These are phyloP conservation scores for Aspergillus pseudoviridinutans DNA, from an alignment of 2,329 filamentous ascomycete species.

Conservation along the genomic window DNA sequence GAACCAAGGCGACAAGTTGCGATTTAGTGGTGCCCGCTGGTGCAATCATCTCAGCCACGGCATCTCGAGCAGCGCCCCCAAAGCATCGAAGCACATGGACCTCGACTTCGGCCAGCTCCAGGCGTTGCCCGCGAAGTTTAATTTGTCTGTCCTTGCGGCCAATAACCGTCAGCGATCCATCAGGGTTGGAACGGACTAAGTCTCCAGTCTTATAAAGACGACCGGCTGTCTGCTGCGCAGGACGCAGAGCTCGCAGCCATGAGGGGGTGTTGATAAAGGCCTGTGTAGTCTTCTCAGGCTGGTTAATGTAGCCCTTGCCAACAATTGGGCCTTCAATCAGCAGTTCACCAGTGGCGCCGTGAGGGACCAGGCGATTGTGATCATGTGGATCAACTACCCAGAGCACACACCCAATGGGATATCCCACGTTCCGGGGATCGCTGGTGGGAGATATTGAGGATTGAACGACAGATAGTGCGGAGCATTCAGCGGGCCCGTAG, in stretches of 20 bases:
- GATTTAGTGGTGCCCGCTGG: not conserved
- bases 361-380: slow-evolving; percentile 22
- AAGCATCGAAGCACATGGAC: not conserved
- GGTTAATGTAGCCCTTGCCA: slow-evolving; percentile 36
- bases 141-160: slow-evolving; percentile 18
- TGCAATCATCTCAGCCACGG: not conserved
- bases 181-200: slow-evolving; percentile 22
- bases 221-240: not conserved
- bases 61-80: not conserved
- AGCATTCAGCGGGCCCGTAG: slow-evolving; percentile 10
- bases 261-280: slow-evolving; percentile 22
- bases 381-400: slow-evolving; percentile 33
- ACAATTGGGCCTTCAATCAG: slow-evolving; percentile 42
- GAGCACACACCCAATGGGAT: slow-evolving; percentile 11
- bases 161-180: slow-evolving; percentile 13
- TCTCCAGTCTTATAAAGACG: slow-evolving; percentile 34
- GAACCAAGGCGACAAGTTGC: not conserved
- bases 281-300: slow-evolving; percentile 17
- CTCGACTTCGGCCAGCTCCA: slow-evolving; percentile 28
- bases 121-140: slow-evolving; percentile 24
- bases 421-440: slow-evolving; percentile 15
- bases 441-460: not conserved
- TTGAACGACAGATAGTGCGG: not conserved
- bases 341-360: slow-evolving; percentile 44
- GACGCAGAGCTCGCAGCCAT: slow-evolving; percentile 12